These are phyloP conservation scores for Lithocarpus polystachyus DNA, from an alignment of 306 rosid species.

Conservation along the genomic window DNA sequence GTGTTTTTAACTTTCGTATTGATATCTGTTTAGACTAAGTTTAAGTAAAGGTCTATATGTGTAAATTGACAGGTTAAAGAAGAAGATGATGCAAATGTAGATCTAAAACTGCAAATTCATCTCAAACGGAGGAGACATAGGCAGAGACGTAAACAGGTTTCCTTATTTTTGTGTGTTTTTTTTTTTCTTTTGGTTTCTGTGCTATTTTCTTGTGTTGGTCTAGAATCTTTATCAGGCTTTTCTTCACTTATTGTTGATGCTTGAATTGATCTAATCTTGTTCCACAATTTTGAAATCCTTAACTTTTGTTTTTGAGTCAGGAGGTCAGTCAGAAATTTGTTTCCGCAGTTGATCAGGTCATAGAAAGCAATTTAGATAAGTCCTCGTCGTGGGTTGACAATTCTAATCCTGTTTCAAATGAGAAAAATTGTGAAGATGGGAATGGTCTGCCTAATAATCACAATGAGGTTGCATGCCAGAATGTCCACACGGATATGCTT, in stretches of 20 bases:
- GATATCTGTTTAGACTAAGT: slow-evolving; percentile 5
- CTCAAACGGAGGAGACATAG: slow-evolving; percentile 69
- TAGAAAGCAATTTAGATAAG: slow-evolving; percentile 36
- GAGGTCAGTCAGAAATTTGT: slow-evolving; percentile 40
- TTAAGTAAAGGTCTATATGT: slow-evolving; percentile 7
- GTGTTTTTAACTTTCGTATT: not conserved
- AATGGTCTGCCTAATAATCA: slow-evolving; percentile 27
- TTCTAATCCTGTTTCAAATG: slow-evolving; percentile 36
- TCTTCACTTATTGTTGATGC: slow-evolving; percentile 8
- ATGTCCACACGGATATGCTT: slow-evolving; percentile 24
- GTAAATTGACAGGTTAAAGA: slow-evolving; percentile 68
- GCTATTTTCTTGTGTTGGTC: not conserved
- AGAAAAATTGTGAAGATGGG: slow-evolving; percentile 31
- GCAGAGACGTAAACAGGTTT: slow-evolving; percentile 66
- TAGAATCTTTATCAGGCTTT: not conserved
- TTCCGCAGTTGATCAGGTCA: slow-evolving; percentile 24
- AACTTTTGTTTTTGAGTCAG: slow-evolving; percentile 29
- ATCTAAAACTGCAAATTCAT: slow-evolving; percentile 64
- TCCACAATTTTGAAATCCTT: not conserved
- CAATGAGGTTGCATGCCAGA: slow-evolving; percentile 29
- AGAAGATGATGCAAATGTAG: slow-evolving; percentile 85
- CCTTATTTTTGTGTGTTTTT: not conserved
- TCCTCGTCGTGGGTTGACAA: slow-evolving; percentile 24
- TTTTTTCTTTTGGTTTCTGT: not conserved
- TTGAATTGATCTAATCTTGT: slow-evolving; percentile 7